phyloP scores from a whole-genome alignment of 495 filamentous ascomycete species.

The Aspergillus heteromorphus region DNA sequence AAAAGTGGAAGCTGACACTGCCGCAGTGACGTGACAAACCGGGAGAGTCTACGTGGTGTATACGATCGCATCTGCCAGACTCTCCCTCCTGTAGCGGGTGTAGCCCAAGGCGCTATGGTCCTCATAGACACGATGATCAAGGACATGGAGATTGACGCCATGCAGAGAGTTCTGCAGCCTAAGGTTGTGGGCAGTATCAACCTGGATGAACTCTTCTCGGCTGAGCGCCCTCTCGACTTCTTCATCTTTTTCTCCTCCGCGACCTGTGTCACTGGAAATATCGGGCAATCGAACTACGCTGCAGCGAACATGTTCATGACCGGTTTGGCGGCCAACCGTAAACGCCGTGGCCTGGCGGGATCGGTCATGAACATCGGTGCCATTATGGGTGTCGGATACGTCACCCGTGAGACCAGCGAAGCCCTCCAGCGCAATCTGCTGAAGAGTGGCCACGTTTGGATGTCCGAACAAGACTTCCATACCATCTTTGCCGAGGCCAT shows the following conservation, averaged over 20 bases:
- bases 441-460: background rate
- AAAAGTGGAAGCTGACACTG: background rate
- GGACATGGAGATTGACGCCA: background rate
- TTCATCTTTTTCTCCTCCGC: slow-evolving; percentile 36
- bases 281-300: slow-evolving; percentile 49
- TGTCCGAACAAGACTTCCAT: background rate
- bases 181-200: background rate
- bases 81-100: background rate
- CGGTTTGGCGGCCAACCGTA: slow-evolving; percentile 27
- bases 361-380: background rate
- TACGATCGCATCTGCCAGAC: background rate
- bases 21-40: background rate
- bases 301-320: slow-evolving; percentile 54
- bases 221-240: slow-evolving; percentile 34
- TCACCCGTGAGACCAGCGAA: background rate
- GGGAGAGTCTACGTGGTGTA: background rate
- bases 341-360: background rate
- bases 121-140: background rate
- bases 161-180: background rate
- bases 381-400: background rate
- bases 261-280: slow-evolving; percentile 28
- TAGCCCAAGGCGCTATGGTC: background rate
- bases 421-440: background rate
- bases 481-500: slow-evolving; percentile 16
- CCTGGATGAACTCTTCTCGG: slow-evolving; percentile 30